Percentiles rank a stretch among this genome's conserved stretches.
Conservation (phyloP, 306 rosid genomes). For the Cyclanthera cordifolia region DNA sequence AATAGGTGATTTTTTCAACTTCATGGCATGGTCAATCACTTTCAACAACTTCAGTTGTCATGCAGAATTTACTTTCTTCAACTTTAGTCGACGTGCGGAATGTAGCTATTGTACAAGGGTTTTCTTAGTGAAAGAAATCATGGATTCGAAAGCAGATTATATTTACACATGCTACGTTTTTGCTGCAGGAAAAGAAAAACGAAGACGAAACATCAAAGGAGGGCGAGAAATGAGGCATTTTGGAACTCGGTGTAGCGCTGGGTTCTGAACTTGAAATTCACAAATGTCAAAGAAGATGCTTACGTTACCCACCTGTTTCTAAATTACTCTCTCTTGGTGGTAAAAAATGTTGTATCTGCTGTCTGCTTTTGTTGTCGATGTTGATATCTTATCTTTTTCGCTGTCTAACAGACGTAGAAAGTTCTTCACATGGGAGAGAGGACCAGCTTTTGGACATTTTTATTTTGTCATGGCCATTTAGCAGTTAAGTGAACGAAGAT, state of each 20-base stretch:
- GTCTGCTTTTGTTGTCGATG: too few relatives aligned
- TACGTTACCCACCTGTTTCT: too few relatives aligned
- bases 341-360: too few relatives aligned
- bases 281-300: background rate
- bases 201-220: conserved; percentile 61
- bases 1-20: too few relatives aligned
- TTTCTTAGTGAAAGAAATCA: background rate
- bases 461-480: background rate
- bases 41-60: too few relatives aligned
- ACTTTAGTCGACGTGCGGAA: too few relatives aligned
- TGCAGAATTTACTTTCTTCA: too few relatives aligned
- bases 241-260: conserved; percentile 7
- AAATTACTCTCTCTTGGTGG: too few relatives aligned
- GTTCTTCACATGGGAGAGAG: background rate
- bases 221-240: conserved; percentile 42
- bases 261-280: background rate
- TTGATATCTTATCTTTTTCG: too few relatives aligned
- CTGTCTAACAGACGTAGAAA: background rate
- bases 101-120: background rate
- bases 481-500: background rate
- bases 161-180: conserved; percentile 14
- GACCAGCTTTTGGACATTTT: background rate
- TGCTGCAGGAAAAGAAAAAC: conserved; percentile 54
- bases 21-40: too few relatives aligned
- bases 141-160: background rate